These are phyloP conservation scores for Tulasnella sp. DNA, from an alignment of 768 basidiomycete species.

Conservation along the genomic window DNA sequence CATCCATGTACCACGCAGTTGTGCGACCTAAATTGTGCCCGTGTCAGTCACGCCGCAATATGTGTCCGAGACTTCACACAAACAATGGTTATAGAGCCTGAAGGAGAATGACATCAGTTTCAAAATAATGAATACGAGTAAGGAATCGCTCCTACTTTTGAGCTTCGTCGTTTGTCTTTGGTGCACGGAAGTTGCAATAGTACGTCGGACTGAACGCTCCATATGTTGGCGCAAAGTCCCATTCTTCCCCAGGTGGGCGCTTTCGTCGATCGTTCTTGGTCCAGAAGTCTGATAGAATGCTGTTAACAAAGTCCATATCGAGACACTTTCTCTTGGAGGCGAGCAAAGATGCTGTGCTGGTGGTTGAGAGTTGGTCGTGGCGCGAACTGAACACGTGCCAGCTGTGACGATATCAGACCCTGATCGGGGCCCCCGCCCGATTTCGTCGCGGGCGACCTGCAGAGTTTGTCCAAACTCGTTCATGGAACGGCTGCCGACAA, in stretches of 20 bases:
- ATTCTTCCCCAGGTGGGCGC: neutral
- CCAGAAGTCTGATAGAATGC: neutral
- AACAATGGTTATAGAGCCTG: constrained; percentile 28
- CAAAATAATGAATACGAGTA: neutral
- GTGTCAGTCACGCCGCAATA: neutral
- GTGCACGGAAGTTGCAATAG: constrained; percentile 14
- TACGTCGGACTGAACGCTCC: constrained; percentile 27
- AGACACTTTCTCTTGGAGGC: neutral
- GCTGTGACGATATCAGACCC: neutral
- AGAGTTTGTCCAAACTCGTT: neutral
- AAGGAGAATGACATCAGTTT: neutral
- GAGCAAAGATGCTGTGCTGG: neutral
- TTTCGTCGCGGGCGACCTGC: neutral
- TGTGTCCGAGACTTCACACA: neutral
- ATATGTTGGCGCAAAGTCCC: constrained; percentile 23
- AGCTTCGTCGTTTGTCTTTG: constrained; percentile 26
- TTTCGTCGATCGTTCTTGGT: neutral
- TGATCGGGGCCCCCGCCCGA: neutral
- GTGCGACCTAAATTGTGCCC: constrained; percentile 20
- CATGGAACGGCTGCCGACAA: no score
- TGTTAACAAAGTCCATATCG: neutral
- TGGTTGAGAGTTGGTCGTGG: neutral
- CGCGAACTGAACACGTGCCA: neutral
- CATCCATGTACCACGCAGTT: constrained; percentile 29
- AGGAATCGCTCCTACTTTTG: constrained; percentile 12